A percentile compares a stretch with the other conserved stretches of the same genome.
These are phyloP conservation scores for Hysterium pulicare DNA, from an alignment of 2,329 filamentous ascomycete genomes.

Conservation along the genomic window DNA sequence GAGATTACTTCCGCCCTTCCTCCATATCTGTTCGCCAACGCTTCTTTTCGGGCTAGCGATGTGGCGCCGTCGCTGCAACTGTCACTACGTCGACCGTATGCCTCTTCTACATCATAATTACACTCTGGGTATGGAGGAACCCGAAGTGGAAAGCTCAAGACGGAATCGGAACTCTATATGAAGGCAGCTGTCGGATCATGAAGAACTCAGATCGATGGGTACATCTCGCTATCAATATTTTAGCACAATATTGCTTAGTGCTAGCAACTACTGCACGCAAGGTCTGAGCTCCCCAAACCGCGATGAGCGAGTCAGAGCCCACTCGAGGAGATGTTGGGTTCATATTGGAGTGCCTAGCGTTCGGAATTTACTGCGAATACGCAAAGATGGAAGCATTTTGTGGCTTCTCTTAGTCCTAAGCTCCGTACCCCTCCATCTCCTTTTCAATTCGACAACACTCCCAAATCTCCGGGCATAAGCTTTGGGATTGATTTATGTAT, in stretches of 20 bases:
- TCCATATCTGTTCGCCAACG: neutral
- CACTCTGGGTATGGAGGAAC: constrained; percentile 2
- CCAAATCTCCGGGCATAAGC: neutral
- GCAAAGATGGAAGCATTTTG: neutral
- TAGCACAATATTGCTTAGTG: constrained; percentile 1
- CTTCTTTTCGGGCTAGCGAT: constrained; percentile 1
- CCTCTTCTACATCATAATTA: constrained; percentile 1
- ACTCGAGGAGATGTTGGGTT: constrained; percentile 2
- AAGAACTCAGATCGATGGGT: constrained; percentile 1
- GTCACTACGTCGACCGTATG: neutral
- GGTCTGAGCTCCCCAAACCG: constrained; percentile 10
- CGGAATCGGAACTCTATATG: constrained; percentile 1
- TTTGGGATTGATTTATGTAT: neutral
- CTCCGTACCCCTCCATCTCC: constrained; percentile 1
- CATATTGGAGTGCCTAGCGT: constrained; percentile 1
- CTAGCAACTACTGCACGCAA: constrained; percentile 12
- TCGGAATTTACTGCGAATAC: neutral
- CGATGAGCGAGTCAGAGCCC: constrained; percentile 9
- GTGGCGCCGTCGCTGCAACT: neutral
- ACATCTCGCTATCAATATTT: constrained; percentile 5
- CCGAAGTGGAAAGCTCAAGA: neutral
- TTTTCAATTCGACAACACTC: constrained; percentile 1
- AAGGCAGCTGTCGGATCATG: constrained; percentile 1
- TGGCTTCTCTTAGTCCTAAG: constrained; percentile 1
- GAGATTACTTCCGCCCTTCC: neutral